Evolutionary conservation across 2,329 filamentous ascomycete species (phyloP), one percentile per base, ranked within the genome.

Genomic region (Fusarium sulawesiense): DNA sequence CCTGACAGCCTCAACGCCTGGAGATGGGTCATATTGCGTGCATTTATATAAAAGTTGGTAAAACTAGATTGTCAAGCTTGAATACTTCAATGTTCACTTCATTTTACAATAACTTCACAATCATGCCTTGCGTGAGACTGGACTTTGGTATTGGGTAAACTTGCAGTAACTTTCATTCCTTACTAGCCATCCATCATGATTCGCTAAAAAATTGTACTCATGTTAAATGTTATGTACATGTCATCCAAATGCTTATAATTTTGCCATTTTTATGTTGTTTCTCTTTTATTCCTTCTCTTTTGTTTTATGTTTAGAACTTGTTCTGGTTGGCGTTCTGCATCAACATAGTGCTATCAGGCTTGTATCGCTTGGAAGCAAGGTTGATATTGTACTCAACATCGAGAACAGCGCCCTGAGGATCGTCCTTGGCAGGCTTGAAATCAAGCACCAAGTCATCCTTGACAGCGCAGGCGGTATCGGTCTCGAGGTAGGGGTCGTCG

Each of bases 401-500:
- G 3, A 82, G 74, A 44, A 66, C 57, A 29, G 81, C 73, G 4
- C 73, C 81, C 44, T 79, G 78, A 66, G 75, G 70, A 34, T 83
- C 81, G 40, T 78, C 78, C 65, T 79, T 56, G 32, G 82, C 74
- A 12, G 84, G 83, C 72, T 80, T 82, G 74, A 87, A 87, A 68
- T 85, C 79, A 16, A 87, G 79, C 3, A 87, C 73, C 7, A 87
- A 76, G 49, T 85, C 84, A 49, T 85, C 80, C 78, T 87, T 87
- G 71, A 87, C 85, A 40, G 85, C 85, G 66, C 85, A 87, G 32
- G 86, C 85, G 44, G 79, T 78, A 51, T 82, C 80, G 3, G 78
- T 78, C 40, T 78, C 76, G 27, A 93, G 83, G 77, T 92, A 92
- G 50, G 87, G 85, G 80, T 91, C 88, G 66, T 87, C 83, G 66